phyloP scores from a whole-genome alignment of 1,284 basidiomycete genomes.

The Puccinia triticina region DNA sequence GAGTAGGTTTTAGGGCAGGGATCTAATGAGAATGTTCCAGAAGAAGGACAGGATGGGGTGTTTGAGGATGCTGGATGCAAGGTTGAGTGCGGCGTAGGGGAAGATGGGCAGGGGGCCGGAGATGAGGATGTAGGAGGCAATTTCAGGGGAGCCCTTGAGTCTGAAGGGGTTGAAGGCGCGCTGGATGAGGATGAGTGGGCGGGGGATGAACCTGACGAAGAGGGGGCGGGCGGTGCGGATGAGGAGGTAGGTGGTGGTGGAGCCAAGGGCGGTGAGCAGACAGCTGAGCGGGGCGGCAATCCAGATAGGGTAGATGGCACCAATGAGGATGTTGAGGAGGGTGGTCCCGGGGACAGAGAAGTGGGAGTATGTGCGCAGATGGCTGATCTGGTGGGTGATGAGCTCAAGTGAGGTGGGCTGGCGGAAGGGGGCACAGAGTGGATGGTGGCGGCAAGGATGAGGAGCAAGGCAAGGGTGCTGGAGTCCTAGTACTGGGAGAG shows the following conservation, averaged over 20 bases:
- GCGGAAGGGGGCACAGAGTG: neutral
- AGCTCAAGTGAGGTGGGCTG: conserved; percentile 28
- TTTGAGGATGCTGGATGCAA: conserved; percentile 58
- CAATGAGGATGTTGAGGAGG: conserved; percentile 58
- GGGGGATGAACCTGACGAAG: conserved; percentile 57
- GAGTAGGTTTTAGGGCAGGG: conserved; percentile 58
- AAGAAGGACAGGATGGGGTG: conserved; percentile 57
- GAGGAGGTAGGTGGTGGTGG: conserved; percentile 26
- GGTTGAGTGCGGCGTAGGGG: conserved; percentile 51
- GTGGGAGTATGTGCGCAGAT: conserved; percentile 53
- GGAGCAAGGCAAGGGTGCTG: neutral
- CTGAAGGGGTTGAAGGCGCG: conserved; percentile 53
- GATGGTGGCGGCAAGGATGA: neutral
- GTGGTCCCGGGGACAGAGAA: conserved; percentile 58
- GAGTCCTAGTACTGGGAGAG: too few relatives aligned
- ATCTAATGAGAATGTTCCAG: conserved; percentile 57
- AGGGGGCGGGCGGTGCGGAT: neutral
- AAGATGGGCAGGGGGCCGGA: conserved; percentile 45
- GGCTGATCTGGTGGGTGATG: conserved; percentile 12
- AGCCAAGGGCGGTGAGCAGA: conserved; percentile 44
- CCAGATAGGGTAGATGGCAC: conserved; percentile 54
- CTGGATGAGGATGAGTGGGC: conserved; percentile 55
- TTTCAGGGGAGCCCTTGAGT: conserved; percentile 47
- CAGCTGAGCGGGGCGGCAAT: conserved; percentile 26
- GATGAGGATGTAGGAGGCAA: conserved; percentile 53